phyloP scores from a whole-genome alignment of 805 yeast genomes.

The Metschnikowia hibisci region DNA sequence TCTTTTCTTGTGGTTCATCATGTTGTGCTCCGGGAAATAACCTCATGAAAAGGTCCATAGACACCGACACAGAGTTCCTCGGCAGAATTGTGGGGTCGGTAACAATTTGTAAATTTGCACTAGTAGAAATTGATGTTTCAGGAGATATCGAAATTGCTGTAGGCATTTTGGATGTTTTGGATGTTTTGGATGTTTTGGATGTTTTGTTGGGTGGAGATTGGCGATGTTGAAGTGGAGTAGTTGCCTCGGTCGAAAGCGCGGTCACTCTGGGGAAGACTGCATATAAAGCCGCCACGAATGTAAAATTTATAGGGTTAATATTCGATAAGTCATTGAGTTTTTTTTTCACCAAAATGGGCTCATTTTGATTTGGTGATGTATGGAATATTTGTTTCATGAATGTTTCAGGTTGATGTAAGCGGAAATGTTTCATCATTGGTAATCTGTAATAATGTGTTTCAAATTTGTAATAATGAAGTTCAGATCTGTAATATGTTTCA shows the following conservation, averaged over 20 bases:
- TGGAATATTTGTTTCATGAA: too few species aligned
- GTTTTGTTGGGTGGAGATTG: background rate
- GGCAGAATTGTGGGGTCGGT: conserved; percentile 26
- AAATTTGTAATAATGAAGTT: too few species aligned
- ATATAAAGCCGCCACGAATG: background rate
- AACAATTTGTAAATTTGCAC: conserved; percentile 30
- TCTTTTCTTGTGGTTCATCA: conserved; percentile 1
- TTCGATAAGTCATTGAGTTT: too few species aligned
- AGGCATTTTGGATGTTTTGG: conserved; percentile 6
- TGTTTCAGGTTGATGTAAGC: too few species aligned
- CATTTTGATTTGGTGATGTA: too few species aligned
- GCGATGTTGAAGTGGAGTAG: background rate
- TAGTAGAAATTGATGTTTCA: conserved; percentile 21
- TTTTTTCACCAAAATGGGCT: too few species aligned
- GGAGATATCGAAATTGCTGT: conserved; percentile 3
- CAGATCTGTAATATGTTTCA: too few species aligned
- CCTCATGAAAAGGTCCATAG: conserved; percentile 31
- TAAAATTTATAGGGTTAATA: too few species aligned
- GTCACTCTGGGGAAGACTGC: conserved; percentile 4
- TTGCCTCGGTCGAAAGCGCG: conserved; percentile 6
- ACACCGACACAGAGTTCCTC: conserved; percentile 29
- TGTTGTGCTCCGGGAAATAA: conserved; percentile 27
- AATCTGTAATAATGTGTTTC: too few species aligned
- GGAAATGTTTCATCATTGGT: too few species aligned
- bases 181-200: background rate